Percentiles rank a stretch among this genome's conserved stretches.
Evolutionary conservation across 441 rosid species (phyloP).

Genomic region (Manihot esculenta): DNA sequence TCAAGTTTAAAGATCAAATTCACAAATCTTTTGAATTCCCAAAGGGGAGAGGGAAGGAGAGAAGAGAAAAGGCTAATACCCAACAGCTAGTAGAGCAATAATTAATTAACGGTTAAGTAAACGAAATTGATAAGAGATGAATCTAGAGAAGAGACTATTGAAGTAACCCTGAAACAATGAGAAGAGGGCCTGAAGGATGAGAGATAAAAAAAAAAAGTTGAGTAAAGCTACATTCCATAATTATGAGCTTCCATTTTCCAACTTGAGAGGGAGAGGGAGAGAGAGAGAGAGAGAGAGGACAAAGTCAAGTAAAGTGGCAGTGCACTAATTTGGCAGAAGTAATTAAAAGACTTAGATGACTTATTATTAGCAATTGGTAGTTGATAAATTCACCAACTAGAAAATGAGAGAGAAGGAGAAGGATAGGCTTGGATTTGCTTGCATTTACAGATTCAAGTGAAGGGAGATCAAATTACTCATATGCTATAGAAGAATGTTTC

Average conservation of each 20-base stretch:
- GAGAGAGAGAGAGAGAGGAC: too few species aligned
- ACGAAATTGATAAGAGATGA: constrained; percentile 9
- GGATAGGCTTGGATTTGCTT: constrained; percentile 33
- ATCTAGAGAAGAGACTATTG: not conserved
- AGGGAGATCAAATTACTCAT: constrained; percentile 5
- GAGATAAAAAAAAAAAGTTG: constrained; percentile 30
- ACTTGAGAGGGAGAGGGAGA: constrained; percentile 12
- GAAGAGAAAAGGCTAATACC: constrained; percentile 8
- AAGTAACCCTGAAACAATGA: not conserved
- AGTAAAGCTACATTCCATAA: constrained; percentile 35
- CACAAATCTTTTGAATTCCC: constrained; percentile 6
- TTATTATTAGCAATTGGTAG: constrained; percentile 19
- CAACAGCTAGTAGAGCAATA: constrained; percentile 7
- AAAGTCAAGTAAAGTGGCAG: constrained; percentile 23
- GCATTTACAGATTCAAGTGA: constrained; percentile 37
- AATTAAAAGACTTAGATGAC: constrained; percentile 13
- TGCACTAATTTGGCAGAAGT: constrained; percentile 7
- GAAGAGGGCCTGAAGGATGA: constrained; percentile 22
- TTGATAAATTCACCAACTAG: constrained; percentile 14
- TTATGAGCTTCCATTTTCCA: constrained; percentile 19
- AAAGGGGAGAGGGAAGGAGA: not conserved
- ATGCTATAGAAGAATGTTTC: constrained; percentile 28
- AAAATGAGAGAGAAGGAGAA: not conserved
- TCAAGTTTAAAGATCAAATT: not conserved
- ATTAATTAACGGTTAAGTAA: constrained; percentile 1